These are phyloP conservation scores for Fusarium redolens DNA, from an alignment of 2,329 filamentous ascomycete species.

Conservation along the genomic window DNA sequence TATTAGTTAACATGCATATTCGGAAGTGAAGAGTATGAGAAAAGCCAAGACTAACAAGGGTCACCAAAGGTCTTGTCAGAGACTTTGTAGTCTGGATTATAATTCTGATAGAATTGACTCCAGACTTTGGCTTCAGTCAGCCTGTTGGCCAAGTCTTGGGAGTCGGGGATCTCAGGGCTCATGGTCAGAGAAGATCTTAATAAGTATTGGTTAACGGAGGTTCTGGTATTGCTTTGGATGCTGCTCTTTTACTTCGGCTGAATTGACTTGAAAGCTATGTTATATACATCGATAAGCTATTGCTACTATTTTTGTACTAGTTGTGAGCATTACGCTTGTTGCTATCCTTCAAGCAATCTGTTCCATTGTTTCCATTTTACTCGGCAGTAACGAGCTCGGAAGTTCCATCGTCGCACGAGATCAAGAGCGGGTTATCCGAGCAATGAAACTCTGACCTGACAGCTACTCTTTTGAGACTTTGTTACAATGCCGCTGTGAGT, in stretches of 20 bases:
- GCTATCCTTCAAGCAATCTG: accelerated
- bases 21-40: neutral
- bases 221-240: neutral
- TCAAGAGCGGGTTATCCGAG: neutral
- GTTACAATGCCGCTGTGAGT: accelerated
- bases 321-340: accelerated
- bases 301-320: accelerated
- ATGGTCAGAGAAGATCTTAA: neutral
- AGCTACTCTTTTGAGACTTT: too few relatives aligned
- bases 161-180: neutral
- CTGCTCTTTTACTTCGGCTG: neutral
- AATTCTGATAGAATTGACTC: neutral
- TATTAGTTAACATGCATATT: neutral
- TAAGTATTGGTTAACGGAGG: neutral
- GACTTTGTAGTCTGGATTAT: neutral
- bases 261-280: neutral
- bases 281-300: neutral
- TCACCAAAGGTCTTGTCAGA: neutral
- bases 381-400: neutral
- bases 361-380: accelerated
- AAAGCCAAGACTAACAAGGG: neutral
- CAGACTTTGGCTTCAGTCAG: neutral
- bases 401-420: neutral
- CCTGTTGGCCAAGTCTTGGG: neutral
- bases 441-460: accelerated